Conservation (phyloP, 306 rosid species). For the Pterocarpus santalinus region DNA sequence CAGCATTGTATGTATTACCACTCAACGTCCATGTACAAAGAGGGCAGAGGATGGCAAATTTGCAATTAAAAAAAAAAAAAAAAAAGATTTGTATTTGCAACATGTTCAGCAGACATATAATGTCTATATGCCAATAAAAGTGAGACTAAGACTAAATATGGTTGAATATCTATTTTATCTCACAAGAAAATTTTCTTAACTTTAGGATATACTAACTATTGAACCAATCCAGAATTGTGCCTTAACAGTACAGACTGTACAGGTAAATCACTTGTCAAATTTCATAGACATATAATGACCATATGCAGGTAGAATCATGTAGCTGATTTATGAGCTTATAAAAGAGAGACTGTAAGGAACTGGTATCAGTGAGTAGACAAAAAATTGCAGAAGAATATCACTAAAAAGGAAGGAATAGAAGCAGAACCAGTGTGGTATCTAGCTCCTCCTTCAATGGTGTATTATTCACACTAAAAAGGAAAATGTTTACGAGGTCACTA, state of each 20-base stretch:
- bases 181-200: neutral
- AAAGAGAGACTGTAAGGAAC: neutral
- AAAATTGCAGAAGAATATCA: too few relatives aligned
- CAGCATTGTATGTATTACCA: neutral
- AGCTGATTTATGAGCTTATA: conserved; percentile 12
- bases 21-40: neutral
- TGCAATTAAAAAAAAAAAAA: neutral
- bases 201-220: neutral
- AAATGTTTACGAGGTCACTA: too few relatives aligned
- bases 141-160: neutral
- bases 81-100: conserved; percentile 1
- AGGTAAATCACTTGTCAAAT: neutral
- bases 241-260: neutral
- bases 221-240: neutral
- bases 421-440: too few relatives aligned
- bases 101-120: conserved; percentile 15
- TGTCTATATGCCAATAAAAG: neutral
- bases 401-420: too few relatives aligned
- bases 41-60: neutral
- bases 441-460: too few relatives aligned
- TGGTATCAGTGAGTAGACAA: too few relatives aligned
- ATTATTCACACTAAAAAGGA: too few relatives aligned
- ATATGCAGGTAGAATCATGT: neutral
- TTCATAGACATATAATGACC: neutral
- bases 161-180: conserved; percentile 1